Conservation (phyloP, 2,329 filamentous ascomycete genomes). For the Podosphaera aphanis region DNA sequence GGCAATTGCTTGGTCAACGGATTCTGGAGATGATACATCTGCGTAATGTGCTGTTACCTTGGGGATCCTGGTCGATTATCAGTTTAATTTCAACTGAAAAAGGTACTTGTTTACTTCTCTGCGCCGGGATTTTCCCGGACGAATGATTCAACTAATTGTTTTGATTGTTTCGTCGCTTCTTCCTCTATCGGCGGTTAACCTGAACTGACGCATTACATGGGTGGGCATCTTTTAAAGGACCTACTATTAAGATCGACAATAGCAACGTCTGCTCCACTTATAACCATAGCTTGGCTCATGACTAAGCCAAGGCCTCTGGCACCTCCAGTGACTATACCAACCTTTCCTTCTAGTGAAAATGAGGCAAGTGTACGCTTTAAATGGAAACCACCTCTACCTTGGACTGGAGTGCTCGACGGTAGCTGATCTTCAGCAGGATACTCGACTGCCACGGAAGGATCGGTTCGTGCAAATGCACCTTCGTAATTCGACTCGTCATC, state of each 20-base stretch:
- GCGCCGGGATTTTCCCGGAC: slow-evolving; percentile 56
- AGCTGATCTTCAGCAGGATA: slow-evolving; percentile 55
- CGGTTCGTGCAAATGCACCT: slow-evolving; percentile 45
- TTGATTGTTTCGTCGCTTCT: slow-evolving; percentile 57
- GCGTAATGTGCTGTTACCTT: slow-evolving; percentile 76
- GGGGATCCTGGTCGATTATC: slow-evolving; percentile 31
- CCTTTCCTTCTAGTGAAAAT: slow-evolving; percentile 68
- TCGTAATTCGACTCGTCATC: slow-evolving; percentile 4
- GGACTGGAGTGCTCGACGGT: slow-evolving; percentile 44
- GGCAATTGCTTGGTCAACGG: slow-evolving; percentile 49
- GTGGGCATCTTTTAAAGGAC: slow-evolving; percentile 38
- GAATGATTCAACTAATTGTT: slow-evolving; percentile 52
- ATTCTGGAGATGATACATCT: slow-evolving; percentile 61
- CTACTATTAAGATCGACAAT: slow-evolving; percentile 88
- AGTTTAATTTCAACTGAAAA: not conserved
- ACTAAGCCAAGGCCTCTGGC: slow-evolving; percentile 73
- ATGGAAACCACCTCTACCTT: slow-evolving; percentile 56
- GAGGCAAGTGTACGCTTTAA: slow-evolving; percentile 65
- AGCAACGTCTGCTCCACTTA: slow-evolving; percentile 69
- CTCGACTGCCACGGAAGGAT: slow-evolving; percentile 53
- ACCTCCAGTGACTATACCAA: slow-evolving; percentile 72
- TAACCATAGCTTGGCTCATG: slow-evolving; percentile 78
- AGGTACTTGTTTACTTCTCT: slow-evolving; percentile 27
- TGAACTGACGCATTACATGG: slow-evolving; percentile 46
- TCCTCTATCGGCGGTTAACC: slow-evolving; percentile 32